Base-by-base conservation (phyloP, 768 basidiomycete species). In the Daedaleopsis sinensis region DNA sequence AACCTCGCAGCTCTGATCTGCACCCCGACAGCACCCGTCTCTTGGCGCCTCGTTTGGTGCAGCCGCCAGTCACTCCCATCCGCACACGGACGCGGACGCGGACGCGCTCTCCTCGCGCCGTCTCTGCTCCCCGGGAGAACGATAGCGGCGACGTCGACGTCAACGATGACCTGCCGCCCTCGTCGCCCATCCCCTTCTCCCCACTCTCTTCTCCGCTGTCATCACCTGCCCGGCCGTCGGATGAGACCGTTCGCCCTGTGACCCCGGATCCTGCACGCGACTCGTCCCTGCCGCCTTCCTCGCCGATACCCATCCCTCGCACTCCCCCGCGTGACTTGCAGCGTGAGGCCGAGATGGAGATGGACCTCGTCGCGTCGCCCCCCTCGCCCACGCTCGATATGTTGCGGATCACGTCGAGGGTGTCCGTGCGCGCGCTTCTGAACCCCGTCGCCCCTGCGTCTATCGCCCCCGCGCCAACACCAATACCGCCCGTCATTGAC, bases 371-470 rank as follows among this genome's bases (percentile, higher is more conserved):
- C 42, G 57, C 62, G 5, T 63, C 62, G 1, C 62, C 62, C 11
- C 62, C 62, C 16, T 63, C 62, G 18, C 62, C 62, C 3, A 62
- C 61, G 1, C 37, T 58, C 39, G 62, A 63, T 32, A 57, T 52
- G 27, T 44, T 63, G 6, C 52, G 62, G 6, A 62, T 62, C 49
- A 56, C 62, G 35, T 67, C 66, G 36, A 50, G 63, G 13, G 46
- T 61, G 10, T 37, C 66, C 1, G 36, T 67, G 27, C 46, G 57
- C 21, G 60, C 63, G 18, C 23, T 67, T 56, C 47, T 67, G 21
- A 67, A 67, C 39, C 66, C 66, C 7, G 35, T 43, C n/a, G n/a
- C n/a, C 7, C 54, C 59, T 18, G 65, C n/a, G 12, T 23, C 21
- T 21, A 23, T 48, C 19, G n/a, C 47, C 13, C 47, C 19, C 23